phyloP scores from a whole-genome alignment of 2,329 filamentous ascomycete genomes.

The Claviceps sorghi region DNA sequence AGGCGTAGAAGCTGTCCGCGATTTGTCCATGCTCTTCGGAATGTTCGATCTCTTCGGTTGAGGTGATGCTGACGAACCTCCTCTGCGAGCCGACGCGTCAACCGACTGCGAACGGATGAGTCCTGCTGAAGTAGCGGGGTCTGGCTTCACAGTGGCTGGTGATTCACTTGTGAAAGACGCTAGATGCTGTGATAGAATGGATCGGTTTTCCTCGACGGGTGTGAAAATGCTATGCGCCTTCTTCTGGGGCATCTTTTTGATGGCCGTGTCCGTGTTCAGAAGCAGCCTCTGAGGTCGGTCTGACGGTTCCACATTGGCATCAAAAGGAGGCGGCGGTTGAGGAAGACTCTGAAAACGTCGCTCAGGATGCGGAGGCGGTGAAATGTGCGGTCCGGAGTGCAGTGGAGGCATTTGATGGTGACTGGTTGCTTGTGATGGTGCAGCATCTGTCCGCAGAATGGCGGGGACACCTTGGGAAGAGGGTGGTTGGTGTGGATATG shows the following conservation, averaged over 20 bases:
- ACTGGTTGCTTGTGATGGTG: conserved; percentile 44
- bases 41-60: conserved; percentile 37
- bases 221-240: conserved; percentile 93
- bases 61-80: conserved; percentile 39
- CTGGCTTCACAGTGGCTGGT: conserved; percentile 20
- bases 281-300: conserved; percentile 31
- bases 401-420: conserved; percentile 25
- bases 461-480: conserved; percentile 32
- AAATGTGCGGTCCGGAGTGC: conserved; percentile 32
- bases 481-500: conserved; percentile 44
- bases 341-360: conserved; percentile 32
- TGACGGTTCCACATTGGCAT: conserved; percentile 33
- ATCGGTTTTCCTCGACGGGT: conserved; percentile 85
- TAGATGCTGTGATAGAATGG: conserved; percentile 73
- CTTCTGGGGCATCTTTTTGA: conserved; percentile 54
- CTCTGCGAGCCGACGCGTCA: conserved; percentile 41
- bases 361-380: conserved; percentile 33
- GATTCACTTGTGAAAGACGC: conserved; percentile 48
- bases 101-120: conserved; percentile 46
- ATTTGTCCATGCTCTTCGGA: conserved; percentile 29
- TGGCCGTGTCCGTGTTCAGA: conserved; percentile 35
- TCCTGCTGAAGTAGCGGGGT: conserved; percentile 16
- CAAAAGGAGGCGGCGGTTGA: conserved; percentile 33
- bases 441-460: conserved; percentile 37
- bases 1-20: conserved; percentile 32